Conservation (phyloP, 164 flowering plant species). For the Umbilicus rupestris region DNA sequence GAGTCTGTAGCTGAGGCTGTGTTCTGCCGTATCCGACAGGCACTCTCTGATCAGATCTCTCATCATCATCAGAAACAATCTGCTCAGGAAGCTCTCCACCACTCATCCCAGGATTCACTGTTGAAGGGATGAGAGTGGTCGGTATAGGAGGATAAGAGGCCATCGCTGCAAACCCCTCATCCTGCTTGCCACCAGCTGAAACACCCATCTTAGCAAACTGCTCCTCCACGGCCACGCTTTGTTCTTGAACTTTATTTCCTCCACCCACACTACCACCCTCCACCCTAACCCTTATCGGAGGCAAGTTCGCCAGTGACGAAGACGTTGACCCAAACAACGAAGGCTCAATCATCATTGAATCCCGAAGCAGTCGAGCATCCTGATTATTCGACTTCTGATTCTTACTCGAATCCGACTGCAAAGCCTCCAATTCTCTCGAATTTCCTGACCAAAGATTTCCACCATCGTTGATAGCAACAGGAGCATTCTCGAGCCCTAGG, state of each 20-base stretch:
- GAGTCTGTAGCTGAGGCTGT: constrained; percentile 16
- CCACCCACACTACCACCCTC: constrained; percentile 21
- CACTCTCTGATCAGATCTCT: constrained; percentile 66
- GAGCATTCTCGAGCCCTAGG: constrained; percentile 30
- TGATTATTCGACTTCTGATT: constrained; percentile 23
- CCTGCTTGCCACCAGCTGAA: constrained; percentile 16
- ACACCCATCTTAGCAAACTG: constrained; percentile 54
- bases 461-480: constrained; percentile 14
- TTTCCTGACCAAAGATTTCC: background rate
- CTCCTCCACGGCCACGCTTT: constrained; percentile 31
- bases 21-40: constrained; percentile 27
- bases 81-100: constrained; percentile 11
- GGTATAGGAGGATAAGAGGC: constrained; percentile 24
- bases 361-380: constrained; percentile 57
- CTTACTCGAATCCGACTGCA: constrained; percentile 15
- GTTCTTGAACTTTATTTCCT: constrained; percentile 13
- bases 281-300: constrained; percentile 57
- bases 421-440: constrained; percentile 3
- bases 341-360: constrained; percentile 71
- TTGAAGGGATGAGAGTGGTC: background rate
- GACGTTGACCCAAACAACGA: constrained; percentile 76
- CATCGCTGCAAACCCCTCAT: constrained; percentile 27
- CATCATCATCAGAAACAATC: constrained; percentile 55
- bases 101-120: constrained; percentile 12
- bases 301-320: constrained; percentile 60